A percentile compares a stretch with the other conserved stretches of the same genome.
Conservation (phyloP, 2,329 filamentous ascomycete genomes). For the Xylariaceae sp. region DNA sequence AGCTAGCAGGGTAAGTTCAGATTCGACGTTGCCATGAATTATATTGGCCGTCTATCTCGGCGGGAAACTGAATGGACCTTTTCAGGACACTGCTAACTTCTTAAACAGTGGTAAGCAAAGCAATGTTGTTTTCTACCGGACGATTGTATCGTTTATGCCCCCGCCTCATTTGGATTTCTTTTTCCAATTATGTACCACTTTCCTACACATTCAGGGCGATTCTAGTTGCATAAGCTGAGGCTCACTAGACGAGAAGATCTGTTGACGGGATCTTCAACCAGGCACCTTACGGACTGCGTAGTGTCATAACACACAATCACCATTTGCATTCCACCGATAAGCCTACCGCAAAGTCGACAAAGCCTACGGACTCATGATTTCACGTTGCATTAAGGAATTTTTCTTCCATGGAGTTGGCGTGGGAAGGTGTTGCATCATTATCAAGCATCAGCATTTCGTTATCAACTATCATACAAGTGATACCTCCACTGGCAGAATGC, state of each 20-base stretch:
- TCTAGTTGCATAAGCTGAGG: conserved; percentile 10
- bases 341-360: background rate
- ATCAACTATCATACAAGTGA: conserved; percentile 24
- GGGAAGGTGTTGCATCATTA: background rate
- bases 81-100: conserved; percentile 1
- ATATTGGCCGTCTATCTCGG: background rate
- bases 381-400: background rate
- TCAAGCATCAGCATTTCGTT: conserved; percentile 6
- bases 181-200: background rate
- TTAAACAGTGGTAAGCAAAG: conserved; percentile 13
- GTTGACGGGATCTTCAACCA: conserved; percentile 23
- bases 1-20: conserved; percentile 60
- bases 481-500: conserved; percentile 17
- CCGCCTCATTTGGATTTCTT: background rate
- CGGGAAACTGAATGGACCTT: too few relatives aligned
- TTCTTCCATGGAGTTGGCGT: conserved; percentile 1
- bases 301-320: conserved; percentile 22
- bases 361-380: background rate
- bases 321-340: background rate
- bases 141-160: background rate
- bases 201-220: background rate
- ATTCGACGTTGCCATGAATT: background rate
- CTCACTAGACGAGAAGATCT: conserved; percentile 10
- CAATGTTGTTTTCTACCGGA: conserved; percentile 1
- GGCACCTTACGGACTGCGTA: conserved; percentile 26